Evolutionary conservation across 495 filamentous ascomycete genomes (phyloP), one percentile per base, ranked within the genome.

Genomic region (Xylaria palmicola): DNA sequence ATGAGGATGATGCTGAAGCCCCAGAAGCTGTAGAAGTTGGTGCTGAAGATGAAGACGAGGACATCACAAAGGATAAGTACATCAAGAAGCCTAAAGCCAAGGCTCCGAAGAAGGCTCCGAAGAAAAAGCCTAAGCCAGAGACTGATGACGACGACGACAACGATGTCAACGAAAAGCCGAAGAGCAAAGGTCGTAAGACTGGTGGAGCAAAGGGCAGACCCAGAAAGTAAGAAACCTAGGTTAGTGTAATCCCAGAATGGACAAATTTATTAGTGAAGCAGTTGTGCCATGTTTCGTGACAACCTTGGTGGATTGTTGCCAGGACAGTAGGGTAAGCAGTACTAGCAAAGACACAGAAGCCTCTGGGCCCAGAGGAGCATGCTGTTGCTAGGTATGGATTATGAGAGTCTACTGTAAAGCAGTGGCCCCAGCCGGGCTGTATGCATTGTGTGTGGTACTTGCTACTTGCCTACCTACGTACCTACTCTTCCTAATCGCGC

Each of bases 61-160:
- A 97, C 69, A 71, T 98, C 24, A 89, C 86, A 67, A 97, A 94
- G 72, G 95, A 98, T 72, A 98, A 97, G 71, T 97, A 96, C 73
- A 90, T 97, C 71, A 96, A 93, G 74, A 80, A 86, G 68, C 89
- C 92, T 9, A 97, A 96, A 79, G 77, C 78, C 45, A 83, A 81
- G 68, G 63, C 68, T 26, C 70, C 75, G n/a, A 71, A 73, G 41
- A 84, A 78, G 64, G 89, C 85, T 62, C 75, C 73, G 22, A 60
- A 71, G 53, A 91, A 90, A 77, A 72, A 74, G 45, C 74, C 77
- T 1, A 82, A 82, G 63, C 84, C 83, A 50, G 75, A 75, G 4
- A 77, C 67, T 20, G 70, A 69, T 36, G 75, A 75, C 20, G 74
- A 74, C 26, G 82, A 84, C 12, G 74, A 71, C 36, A 76, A 77